A percentile compares a stretch with the other conserved stretches of the same genome.
Conservation (phyloP, 106 monocot genomes). For the Dendrobium catenatum region DNA sequence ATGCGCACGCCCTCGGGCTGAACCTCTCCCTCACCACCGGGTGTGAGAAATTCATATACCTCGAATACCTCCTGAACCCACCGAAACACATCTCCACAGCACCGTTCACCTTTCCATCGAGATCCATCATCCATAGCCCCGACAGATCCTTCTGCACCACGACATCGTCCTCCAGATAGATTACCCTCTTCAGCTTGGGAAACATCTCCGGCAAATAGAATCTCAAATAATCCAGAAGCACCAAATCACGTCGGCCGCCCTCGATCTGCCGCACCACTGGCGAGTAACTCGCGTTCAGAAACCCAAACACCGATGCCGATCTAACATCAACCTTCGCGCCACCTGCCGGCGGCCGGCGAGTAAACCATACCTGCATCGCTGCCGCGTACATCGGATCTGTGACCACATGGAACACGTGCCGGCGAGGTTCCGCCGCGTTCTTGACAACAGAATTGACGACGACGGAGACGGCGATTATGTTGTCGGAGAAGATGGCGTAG, state of each 20-base stretch:
- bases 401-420: constrained; percentile 72
- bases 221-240: constrained; percentile 56
- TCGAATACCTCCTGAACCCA: constrained; percentile 49
- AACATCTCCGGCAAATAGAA: constrained; percentile 94
- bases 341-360: constrained; percentile 38
- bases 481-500: constrained; percentile 78
- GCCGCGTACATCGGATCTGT: constrained; percentile 72
- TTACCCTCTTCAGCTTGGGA: constrained; percentile 54
- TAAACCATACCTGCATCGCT: constrained; percentile 90
- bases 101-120: constrained; percentile 82
- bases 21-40: constrained; percentile 41
- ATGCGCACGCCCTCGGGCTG: constrained; percentile 76
- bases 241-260: constrained; percentile 31
- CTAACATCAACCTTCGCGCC: constrained; percentile 58
- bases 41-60: constrained; percentile 78
- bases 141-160: constrained; percentile 84
- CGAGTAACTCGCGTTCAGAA: constrained; percentile 50
- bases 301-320: constrained; percentile 45
- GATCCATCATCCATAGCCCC: constrained; percentile 55
- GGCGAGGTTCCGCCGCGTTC: constrained; percentile 47
- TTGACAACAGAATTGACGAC: constrained; percentile 60
- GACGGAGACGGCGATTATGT: constrained; percentile 73
- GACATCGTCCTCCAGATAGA: constrained; percentile 86
- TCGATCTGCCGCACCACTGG: constrained; percentile 40
- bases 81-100: constrained; percentile 95